phyloP scores from a whole-genome alignment of 176 grass and related monocot species.

The Aegilops tauschii region DNA sequence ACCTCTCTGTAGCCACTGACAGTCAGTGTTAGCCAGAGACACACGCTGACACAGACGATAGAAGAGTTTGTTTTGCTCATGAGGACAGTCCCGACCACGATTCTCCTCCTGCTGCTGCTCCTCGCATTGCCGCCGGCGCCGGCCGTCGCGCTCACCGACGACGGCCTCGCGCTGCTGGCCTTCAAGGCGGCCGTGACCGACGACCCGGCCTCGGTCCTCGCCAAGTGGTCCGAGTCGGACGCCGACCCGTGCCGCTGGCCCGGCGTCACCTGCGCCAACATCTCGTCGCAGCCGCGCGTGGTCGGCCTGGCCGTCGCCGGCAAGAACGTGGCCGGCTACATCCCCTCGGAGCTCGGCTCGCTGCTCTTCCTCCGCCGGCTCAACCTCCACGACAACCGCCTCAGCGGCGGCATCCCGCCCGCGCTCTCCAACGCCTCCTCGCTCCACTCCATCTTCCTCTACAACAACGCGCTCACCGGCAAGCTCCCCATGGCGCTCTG shows the following conservation, averaged over 20 bases:
- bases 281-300: slow-evolving; percentile 49
- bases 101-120: slow-evolving; percentile 33
- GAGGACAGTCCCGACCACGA: slow-evolving; percentile 1
- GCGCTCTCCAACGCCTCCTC: slow-evolving; percentile 79
- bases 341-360: slow-evolving; percentile 76
- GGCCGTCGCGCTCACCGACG: slow-evolving; percentile 44
- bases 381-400: slow-evolving; percentile 80
- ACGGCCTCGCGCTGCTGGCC: slow-evolving; percentile 73
- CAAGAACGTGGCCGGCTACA: slow-evolving; percentile 82
- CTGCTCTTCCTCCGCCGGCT: slow-evolving; percentile 89
- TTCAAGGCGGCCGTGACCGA: slow-evolving; percentile 78
- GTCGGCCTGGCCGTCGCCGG: slow-evolving; percentile 71
- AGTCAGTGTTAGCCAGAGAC: neutral
- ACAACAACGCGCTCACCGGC: slow-evolving; percentile 71
- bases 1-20: neutral
- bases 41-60: neutral
- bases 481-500: slow-evolving; percentile 53
- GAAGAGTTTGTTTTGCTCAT: neutral
- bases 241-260: slow-evolving; percentile 74
- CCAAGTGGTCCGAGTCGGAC: slow-evolving; percentile 54
- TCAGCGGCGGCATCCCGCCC: slow-evolving; percentile 43
- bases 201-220: slow-evolving; percentile 53
- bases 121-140: slow-evolving; percentile 21
- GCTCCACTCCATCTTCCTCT: slow-evolving; percentile 82
- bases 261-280: slow-evolving; percentile 69